Evolutionary conservation across 1,284 basidiomycete genomes (phyloP).

Genomic region (Rhodofomes roseus): DNA sequence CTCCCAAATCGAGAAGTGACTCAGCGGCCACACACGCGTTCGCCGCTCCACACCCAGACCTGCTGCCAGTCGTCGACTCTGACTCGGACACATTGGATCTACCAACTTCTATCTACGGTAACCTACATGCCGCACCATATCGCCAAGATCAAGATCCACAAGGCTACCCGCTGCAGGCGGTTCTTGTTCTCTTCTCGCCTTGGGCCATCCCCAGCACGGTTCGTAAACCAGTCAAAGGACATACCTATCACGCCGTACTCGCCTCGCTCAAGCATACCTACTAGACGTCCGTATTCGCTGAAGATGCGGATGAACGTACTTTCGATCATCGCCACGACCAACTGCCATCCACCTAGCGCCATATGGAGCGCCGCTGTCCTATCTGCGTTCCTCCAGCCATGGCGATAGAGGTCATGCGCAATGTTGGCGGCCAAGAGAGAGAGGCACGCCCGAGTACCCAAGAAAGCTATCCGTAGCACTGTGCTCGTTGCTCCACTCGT

Average conservation of each 20-base stretch:
- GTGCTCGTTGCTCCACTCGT: conserved; percentile 10
- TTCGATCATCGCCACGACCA: conserved; percentile 43
- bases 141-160: conserved; percentile 17
- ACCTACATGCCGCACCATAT: not conserved
- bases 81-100: not conserved
- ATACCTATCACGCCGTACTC: conserved; percentile 36
- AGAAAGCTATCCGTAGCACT: not conserved
- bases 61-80: not conserved
- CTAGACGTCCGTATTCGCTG: conserved; percentile 45
- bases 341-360: conserved; percentile 30
- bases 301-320: conserved; percentile 47
- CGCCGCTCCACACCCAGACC: not conserved
- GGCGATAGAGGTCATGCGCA: conserved; percentile 44
- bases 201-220: conserved; percentile 37
- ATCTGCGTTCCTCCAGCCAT: conserved; percentile 38
- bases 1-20: not conserved
- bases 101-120: not conserved
- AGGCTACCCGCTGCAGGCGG: conserved; percentile 24
- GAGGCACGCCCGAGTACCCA: conserved; percentile 23
- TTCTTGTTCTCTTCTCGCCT: conserved; percentile 41
- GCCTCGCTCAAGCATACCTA: conserved; percentile 41
- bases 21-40: not conserved
- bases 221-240: conserved; percentile 56
- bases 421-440: conserved; percentile 40
- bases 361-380: conserved; percentile 32